phyloP scores from a whole-genome alignment of 805 yeast genomes.

The Teunomyces gatunensis region DNA sequence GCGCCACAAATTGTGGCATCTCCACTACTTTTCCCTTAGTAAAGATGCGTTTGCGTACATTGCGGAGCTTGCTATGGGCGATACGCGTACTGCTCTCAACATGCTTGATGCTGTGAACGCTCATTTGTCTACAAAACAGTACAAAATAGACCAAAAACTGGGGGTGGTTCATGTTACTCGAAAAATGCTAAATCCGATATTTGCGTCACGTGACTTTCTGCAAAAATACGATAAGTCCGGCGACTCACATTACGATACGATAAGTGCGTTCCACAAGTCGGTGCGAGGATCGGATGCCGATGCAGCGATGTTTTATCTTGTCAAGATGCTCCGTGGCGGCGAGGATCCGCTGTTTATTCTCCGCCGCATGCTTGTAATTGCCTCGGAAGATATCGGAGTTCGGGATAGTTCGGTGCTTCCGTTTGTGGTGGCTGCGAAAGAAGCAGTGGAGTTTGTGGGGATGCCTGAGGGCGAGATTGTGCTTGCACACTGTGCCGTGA shows the following conservation, averaged over 20 bases:
- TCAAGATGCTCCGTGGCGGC: constrained; percentile 87
- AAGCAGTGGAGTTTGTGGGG: constrained; percentile 86
- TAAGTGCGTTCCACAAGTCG: constrained; percentile 92
- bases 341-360: constrained; percentile 91
- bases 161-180: constrained; percentile 41
- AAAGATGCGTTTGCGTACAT: constrained; percentile 63
- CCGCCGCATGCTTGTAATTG: constrained; percentile 89
- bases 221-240: constrained; percentile 81
- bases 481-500: constrained; percentile 90
- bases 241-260: constrained; percentile 91
- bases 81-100: constrained; percentile 81
- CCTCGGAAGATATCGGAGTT: constrained; percentile 91
- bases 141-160: constrained; percentile 13
- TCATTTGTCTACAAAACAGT: constrained; percentile 38
- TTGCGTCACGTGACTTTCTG: constrained; percentile 43
- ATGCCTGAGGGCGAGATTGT: constrained; percentile 92
- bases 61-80: constrained; percentile 79
- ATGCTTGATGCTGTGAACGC: constrained; percentile 72
- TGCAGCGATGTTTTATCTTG: constrained; percentile 85
- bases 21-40: constrained; percentile 50
- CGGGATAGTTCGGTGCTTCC: constrained; percentile 82
- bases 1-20: constrained; percentile 50
- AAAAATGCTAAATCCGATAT: constrained; percentile 39
- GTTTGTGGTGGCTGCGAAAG: constrained; percentile 80
- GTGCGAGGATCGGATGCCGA: constrained; percentile 87